A percentile compares a stretch with the other conserved stretches of the same genome.
Evolutionary conservation across 2,329 filamentous ascomycete genomes (phyloP).

Genomic region (Fusarium sp.): DNA sequence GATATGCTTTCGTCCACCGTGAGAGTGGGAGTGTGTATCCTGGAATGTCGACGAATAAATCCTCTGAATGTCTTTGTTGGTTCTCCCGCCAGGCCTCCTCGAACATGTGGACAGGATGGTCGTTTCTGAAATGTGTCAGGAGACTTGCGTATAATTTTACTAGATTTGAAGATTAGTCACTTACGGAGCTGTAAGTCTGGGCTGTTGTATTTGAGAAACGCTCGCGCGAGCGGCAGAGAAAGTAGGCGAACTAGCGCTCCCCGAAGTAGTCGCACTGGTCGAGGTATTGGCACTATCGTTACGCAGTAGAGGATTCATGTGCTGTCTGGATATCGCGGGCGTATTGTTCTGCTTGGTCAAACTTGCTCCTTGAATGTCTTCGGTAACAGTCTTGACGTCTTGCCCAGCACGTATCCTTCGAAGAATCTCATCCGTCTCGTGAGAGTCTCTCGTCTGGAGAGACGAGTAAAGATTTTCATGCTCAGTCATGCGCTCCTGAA

Average conservation of each 20-base stretch:
- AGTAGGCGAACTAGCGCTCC: slow-evolving; percentile 8
- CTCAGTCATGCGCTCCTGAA: slow-evolving; percentile 3
- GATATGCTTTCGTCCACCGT: slow-evolving; percentile 22
- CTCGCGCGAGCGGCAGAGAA: background rate
- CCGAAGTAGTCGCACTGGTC: slow-evolving; percentile 4
- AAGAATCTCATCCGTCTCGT: slow-evolving; percentile 30
- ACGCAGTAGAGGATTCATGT: background rate
- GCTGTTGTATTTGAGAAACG: background rate
- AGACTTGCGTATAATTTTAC: background rate
- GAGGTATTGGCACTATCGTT: slow-evolving; percentile 7
- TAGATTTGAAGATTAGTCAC: background rate
- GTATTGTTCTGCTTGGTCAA: background rate
- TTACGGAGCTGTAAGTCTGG: slow-evolving; percentile 23
- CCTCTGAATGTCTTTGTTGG: slow-evolving; percentile 1
- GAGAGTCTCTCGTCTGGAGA: slow-evolving; percentile 7
- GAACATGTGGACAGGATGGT: background rate
- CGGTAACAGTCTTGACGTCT: slow-evolving; percentile 15
- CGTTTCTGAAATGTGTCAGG: slow-evolving; percentile 8
- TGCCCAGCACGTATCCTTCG: slow-evolving; percentile 27
- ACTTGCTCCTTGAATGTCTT: background rate
- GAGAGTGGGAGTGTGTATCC: slow-evolving; percentile 25
- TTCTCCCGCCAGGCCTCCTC: slow-evolving; percentile 13
- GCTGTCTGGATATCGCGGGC: background rate
- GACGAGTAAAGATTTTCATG: slow-evolving; percentile 27
- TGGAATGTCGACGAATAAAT: slow-evolving; percentile 11